Conservation (phyloP, 768 basidiomycete genomes). For the Auricularia heimuer region DNA sequence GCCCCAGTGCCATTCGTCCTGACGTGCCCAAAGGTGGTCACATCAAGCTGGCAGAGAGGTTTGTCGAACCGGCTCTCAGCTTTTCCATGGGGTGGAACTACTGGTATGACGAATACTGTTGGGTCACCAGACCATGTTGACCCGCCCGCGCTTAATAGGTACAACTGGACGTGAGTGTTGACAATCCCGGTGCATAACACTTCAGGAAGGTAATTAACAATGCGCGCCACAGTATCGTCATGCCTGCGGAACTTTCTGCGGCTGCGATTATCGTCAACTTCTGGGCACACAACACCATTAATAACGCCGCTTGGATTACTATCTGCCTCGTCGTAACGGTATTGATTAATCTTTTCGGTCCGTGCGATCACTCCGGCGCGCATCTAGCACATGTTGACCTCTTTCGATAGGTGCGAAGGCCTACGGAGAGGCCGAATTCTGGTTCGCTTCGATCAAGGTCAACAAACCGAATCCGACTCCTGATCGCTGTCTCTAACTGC, state of each 20-base stretch:
- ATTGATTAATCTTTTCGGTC: constrained; percentile 64
- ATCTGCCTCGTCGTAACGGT: constrained; percentile 70
- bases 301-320: constrained; percentile 69
- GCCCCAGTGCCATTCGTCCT: not conserved
- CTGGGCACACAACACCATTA: constrained; percentile 47
- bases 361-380: constrained; percentile 28
- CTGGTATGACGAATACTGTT: constrained; percentile 23
- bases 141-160: constrained; percentile 10
- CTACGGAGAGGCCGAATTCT: constrained; percentile 46
- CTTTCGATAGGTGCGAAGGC: constrained; percentile 19
- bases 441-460: constrained; percentile 32
- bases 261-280: constrained; percentile 68
- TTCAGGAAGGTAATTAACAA: not conserved
- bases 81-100: constrained; percentile 37
- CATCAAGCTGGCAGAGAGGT: constrained; percentile 72
- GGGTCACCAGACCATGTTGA: constrained; percentile 16
- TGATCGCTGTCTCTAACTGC: constrained; percentile 32
- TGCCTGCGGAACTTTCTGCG: constrained; percentile 66
- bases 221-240: constrained; percentile 28
- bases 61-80: constrained; percentile 70
- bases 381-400: not conserved
- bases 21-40: constrained; percentile 47
- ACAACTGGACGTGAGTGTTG: constrained; percentile 37
- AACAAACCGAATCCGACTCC: too few species aligned
- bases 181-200: not conserved